These are phyloP conservation scores for Elongisporangium anandrum DNA, from an alignment of 352 stramenopile genomes.

Conservation along the genomic window DNA sequence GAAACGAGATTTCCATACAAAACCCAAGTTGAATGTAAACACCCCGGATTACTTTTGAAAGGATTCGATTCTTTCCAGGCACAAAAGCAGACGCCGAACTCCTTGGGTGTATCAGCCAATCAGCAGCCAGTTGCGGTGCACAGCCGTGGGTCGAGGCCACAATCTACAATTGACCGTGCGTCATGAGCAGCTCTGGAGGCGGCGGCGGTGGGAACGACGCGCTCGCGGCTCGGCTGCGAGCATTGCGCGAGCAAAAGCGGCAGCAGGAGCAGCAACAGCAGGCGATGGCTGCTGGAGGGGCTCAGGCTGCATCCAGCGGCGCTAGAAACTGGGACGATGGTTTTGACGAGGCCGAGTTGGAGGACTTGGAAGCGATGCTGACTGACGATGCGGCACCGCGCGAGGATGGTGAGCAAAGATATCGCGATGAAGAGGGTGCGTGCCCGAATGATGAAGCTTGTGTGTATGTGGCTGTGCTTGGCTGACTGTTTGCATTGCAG, in stretches of 20 bases:
- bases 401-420: slow-evolving; percentile 3
- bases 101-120: neutral
- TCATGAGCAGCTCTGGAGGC: slow-evolving; percentile 1
- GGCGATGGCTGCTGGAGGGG: neutral
- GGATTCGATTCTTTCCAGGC: neutral
- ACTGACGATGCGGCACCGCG: slow-evolving; percentile 4
- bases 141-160: too few species aligned
- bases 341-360: slow-evolving; percentile 10
- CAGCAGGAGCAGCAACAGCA: neutral
- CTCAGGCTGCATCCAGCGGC: neutral
- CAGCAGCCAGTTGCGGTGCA: neutral
- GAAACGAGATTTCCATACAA: neutral
- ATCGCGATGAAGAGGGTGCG: slow-evolving; percentile 3
- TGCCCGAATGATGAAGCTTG: neutral
- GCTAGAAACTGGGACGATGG: slow-evolving; percentile 11
- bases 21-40: neutral
- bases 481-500: neutral
- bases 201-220: slow-evolving; percentile 4
- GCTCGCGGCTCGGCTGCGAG: slow-evolving; percentile 11
- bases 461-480: neutral
- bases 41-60: neutral
- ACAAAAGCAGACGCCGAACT: neutral
- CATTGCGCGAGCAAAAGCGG: slow-evolving; percentile 5
- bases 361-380: slow-evolving; percentile 18
- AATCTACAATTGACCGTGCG: neutral